These are phyloP conservation scores for Pichia nakasei DNA, from an alignment of 805 yeast genomes.

Conservation along the genomic window DNA sequence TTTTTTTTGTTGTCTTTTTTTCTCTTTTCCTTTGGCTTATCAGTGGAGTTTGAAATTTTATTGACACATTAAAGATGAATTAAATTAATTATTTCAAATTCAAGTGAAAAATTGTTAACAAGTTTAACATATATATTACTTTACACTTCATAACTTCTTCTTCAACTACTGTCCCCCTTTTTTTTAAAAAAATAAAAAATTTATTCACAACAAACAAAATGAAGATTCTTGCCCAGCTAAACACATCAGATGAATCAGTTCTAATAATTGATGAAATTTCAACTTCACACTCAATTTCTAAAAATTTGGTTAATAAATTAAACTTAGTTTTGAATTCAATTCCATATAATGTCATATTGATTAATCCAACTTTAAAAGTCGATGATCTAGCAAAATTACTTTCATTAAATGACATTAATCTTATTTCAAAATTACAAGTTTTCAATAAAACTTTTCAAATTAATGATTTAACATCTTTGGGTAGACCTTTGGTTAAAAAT, in stretches of 20 bases:
- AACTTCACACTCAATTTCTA: conserved; percentile 2
- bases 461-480: conserved; percentile 43
- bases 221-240: conserved; percentile 7
- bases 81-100: no score
- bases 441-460: conserved; percentile 28
- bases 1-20: not conserved
- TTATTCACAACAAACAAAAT: not conserved
- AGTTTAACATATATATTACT: no score
- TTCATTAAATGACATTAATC: not conserved
- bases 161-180: no score
- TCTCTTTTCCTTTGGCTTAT: not conserved
- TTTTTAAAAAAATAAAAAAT: no score
- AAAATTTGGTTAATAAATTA: conserved; percentile 7
- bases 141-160: not conserved
- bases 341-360: conserved; percentile 3
- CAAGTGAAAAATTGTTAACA: no score
- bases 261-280: conserved; percentile 4
- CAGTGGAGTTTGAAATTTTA: no score
- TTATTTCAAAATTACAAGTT: conserved; percentile 4
- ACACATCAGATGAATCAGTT: conserved; percentile 4
- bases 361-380: not conserved
- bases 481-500: conserved; percentile 51
- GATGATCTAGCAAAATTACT: conserved; percentile 1
- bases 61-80: no score
- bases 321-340: conserved; percentile 2